These are phyloP conservation scores for Zymoseptoria brevis DNA, from an alignment of 2,329 filamentous ascomycete species.

Conservation along the genomic window DNA sequence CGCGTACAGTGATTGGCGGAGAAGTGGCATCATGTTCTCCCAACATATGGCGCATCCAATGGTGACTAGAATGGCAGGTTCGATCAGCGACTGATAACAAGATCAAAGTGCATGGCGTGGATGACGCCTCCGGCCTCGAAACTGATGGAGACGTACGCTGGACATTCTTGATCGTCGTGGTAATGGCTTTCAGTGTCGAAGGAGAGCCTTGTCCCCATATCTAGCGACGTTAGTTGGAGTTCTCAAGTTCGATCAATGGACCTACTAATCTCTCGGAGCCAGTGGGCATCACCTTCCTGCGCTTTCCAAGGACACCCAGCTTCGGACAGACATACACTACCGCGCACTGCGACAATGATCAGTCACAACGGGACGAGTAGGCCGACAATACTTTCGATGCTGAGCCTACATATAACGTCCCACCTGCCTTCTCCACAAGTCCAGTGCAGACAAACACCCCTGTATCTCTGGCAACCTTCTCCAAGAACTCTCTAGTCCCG, in stretches of 20 bases:
- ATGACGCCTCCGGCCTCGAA: neutral
- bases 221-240: neutral
- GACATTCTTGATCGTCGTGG: constrained; percentile 69
- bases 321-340: constrained; percentile 74
- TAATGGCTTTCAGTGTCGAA: constrained; percentile 68
- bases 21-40: constrained; percentile 92
- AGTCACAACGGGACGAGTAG: neutral
- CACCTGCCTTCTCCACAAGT: constrained; percentile 69
- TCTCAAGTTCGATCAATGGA: neutral
- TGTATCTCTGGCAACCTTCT: constrained; percentile 65
- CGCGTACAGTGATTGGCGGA: constrained; percentile 69
- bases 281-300: constrained; percentile 89
- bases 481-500: constrained; percentile 72
- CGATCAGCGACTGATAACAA: neutral
- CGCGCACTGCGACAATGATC: constrained; percentile 44
- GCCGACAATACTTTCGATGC: neutral
- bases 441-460: constrained; percentile 78
- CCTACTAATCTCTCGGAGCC: constrained; percentile 56
- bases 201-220: constrained; percentile 85
- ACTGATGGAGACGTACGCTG: constrained; percentile 30
- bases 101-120: neutral
- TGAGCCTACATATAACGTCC: constrained; percentile 57
- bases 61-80: constrained; percentile 44
- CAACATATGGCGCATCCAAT: constrained; percentile 87
- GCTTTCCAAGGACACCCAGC: constrained; percentile 68